Conservation (phyloP, 2,329 filamentous ascomycete species). For the Emmonsia crescens region DNA sequence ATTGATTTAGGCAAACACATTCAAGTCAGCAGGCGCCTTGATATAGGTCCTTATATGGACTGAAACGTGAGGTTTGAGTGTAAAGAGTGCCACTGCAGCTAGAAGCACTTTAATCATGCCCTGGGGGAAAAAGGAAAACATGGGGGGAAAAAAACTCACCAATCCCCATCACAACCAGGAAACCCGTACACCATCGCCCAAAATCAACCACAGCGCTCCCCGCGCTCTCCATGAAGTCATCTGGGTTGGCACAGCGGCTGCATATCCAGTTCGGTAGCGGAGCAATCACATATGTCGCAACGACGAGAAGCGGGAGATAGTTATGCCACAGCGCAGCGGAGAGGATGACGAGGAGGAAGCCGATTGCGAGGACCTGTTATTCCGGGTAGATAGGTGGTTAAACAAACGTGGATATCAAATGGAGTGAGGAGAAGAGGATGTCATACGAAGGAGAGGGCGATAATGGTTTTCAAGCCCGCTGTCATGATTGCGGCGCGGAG, state of each 20-base stretch:
- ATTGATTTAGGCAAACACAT: background rate
- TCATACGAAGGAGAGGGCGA: constrained; percentile 88
- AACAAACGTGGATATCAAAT: background rate
- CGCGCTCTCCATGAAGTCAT: constrained; percentile 86
- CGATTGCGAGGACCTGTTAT: constrained; percentile 74
- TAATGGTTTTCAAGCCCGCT: constrained; percentile 97
- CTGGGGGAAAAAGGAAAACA: too few relatives aligned
- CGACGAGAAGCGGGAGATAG: constrained; percentile 90
- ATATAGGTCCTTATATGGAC: background rate
- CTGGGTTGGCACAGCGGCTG: constrained; percentile 72
- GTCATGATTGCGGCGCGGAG: constrained; percentile 40
- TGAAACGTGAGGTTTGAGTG: background rate
- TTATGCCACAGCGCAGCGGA: constrained; percentile 90
- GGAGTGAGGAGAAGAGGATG: background rate
- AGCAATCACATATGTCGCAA: constrained; percentile 87
- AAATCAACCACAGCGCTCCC: constrained; percentile 83
- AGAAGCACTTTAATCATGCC: background rate
- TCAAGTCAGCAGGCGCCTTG: background rate
- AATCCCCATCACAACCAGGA: constrained; percentile 94
- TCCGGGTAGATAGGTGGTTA: background rate
- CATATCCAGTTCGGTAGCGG: constrained; percentile 97
- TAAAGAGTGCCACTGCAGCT: background rate
- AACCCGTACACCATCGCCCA: constrained; percentile 86
- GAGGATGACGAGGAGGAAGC: constrained; percentile 97
- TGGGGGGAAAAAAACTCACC: constrained; percentile 50